phyloP scores from a whole-genome alignment of 2,329 filamentous ascomycete genomes.

The Dryadomyces sulphureus region DNA sequence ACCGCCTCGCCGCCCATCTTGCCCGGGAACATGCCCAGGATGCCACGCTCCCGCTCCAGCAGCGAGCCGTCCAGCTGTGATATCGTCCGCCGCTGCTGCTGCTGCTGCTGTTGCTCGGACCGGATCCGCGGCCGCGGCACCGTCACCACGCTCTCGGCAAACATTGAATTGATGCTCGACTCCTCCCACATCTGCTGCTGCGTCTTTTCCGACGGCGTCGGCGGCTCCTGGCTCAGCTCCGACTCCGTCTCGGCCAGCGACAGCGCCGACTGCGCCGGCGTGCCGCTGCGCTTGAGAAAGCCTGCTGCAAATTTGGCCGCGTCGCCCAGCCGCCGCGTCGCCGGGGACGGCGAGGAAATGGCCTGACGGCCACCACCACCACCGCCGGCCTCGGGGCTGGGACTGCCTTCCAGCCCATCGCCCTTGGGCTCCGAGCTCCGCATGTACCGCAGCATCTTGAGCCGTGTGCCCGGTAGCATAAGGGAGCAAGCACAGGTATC shows the following conservation, averaged over 20 bases:
- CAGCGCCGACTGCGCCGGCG: slow-evolving; percentile 15
- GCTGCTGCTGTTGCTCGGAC: slow-evolving; percentile 4
- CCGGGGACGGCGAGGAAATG: too few species aligned
- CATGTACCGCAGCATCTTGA: slow-evolving; percentile 15
- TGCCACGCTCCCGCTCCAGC: slow-evolving; percentile 17
- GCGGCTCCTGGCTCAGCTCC: slow-evolving; percentile 11
- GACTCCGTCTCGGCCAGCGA: slow-evolving; percentile 12
- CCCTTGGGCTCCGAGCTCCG: slow-evolving; percentile 12
- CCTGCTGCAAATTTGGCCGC: too few species aligned
- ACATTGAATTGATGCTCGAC: slow-evolving; percentile 20
- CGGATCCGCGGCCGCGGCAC: slow-evolving; percentile 1
- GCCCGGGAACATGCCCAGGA: slow-evolving; percentile 19
- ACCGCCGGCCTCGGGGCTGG: neutral
- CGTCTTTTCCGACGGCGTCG: slow-evolving; percentile 8
- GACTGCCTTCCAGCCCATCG: slow-evolving; percentile 6
- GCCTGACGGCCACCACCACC: too few species aligned
- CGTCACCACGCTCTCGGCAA: slow-evolving; percentile 10
- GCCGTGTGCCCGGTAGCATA: slow-evolving; percentile 12
- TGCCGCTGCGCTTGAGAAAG: neutral
- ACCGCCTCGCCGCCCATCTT: slow-evolving; percentile 7
- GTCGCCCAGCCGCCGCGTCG: too few species aligned
- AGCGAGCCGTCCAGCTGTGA: slow-evolving; percentile 11
- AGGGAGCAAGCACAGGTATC: slow-evolving; percentile 5
- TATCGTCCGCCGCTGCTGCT: slow-evolving; percentile 8
- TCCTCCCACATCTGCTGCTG: slow-evolving; percentile 21